Conservation (phyloP, 441 rosid species). For the Corymbia calophylla region DNA sequence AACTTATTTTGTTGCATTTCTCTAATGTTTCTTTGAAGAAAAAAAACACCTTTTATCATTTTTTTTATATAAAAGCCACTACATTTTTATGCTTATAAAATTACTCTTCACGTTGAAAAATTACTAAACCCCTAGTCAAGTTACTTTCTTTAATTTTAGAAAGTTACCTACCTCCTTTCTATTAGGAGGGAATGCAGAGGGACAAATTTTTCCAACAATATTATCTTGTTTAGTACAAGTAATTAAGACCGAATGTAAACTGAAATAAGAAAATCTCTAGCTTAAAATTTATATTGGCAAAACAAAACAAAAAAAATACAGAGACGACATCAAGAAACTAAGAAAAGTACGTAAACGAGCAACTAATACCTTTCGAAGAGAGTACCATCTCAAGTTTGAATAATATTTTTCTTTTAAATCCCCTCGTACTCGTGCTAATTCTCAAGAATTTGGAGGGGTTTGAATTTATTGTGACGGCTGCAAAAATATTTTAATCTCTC, state of each 20-base stretch:
- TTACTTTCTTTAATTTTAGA: background rate
- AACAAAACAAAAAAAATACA: background rate
- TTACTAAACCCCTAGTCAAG: background rate
- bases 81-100: background rate
- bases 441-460: background rate
- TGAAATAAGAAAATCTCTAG: background rate
- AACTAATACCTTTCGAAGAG: background rate
- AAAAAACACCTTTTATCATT: background rate
- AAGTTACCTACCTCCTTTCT: background rate
- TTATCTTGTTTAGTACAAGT: background rate
- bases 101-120: background rate
- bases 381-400: background rate
- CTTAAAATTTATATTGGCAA: background rate
- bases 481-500: background rate
- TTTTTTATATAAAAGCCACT: background rate
- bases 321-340: background rate
- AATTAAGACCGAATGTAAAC: background rate
- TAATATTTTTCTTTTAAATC: background rate
- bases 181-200: background rate
- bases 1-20: too few species aligned
- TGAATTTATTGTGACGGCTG: background rate
- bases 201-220: background rate
- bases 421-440: background rate
- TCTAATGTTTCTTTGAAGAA: background rate
- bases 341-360: background rate